Evolutionary conservation across 2,329 filamentous ascomycete genomes (phyloP).

Genomic region (Trichoderma citrinoviride): DNA sequence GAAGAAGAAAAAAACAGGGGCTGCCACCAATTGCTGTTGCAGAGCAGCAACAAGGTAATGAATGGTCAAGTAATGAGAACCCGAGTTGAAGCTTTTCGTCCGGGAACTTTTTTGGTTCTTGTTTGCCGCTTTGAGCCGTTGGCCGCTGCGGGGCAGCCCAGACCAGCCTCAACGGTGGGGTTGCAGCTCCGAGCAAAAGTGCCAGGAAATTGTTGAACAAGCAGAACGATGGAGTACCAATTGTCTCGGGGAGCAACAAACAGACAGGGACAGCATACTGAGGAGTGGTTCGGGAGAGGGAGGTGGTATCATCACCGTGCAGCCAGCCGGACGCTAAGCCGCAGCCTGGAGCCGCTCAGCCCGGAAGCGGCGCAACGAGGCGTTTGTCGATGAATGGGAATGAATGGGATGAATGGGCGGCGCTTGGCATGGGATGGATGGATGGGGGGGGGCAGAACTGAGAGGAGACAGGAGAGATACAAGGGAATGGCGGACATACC

Average conservation of each 20-base stretch:
- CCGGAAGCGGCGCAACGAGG: not conserved
- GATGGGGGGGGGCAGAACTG: not conserved
- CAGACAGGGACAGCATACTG: no score
- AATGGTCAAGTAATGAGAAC: conserved; percentile 1
- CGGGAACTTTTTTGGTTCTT: not conserved
- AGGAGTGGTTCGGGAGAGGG: no score
- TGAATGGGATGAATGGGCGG: not conserved
- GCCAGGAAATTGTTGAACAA: not conserved
- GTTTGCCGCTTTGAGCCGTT: conserved; percentile 9
- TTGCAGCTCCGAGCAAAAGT: not conserved
- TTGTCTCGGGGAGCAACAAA: no score
- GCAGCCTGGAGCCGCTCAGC: no score
- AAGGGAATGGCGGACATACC: not conserved
- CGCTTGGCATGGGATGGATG: not conserved
- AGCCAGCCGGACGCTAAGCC: no score
- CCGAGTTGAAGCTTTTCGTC: not conserved
- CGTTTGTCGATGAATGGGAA: not conserved
- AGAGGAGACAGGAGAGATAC: not conserved
- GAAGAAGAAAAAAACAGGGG: not conserved
- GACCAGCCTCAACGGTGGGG: not conserved
- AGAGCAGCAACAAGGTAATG: not conserved
- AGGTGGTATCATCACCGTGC: no score
- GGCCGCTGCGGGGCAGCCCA: conserved; percentile 4
- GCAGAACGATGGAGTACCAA: not conserved
- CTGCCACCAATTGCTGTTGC: not conserved